Conservation (phyloP, 495 filamentous ascomycete species). For the Endocarpon pusillum region DNA sequence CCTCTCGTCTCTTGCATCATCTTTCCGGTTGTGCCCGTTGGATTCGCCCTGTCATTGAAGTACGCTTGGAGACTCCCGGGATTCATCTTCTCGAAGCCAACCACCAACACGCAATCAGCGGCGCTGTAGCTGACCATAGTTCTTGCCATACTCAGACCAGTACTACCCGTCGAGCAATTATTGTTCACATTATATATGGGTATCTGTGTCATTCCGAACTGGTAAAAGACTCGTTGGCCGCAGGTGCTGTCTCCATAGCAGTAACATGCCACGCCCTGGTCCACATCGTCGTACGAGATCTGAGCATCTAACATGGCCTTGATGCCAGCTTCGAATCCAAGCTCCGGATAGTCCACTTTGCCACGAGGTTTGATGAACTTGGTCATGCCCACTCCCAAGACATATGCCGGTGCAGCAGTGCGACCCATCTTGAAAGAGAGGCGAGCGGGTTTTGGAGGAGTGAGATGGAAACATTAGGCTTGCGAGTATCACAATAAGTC, state of each 20-base stretch:
- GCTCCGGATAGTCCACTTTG: slow-evolving; percentile 36
- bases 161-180: slow-evolving; percentile 88
- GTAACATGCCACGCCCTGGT: slow-evolving; percentile 92
- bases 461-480: no score
- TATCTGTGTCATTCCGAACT: slow-evolving; percentile 92
- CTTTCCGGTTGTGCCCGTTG: slow-evolving; percentile 47
- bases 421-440: slow-evolving; percentile 38
- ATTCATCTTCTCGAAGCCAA: slow-evolving; percentile 98
- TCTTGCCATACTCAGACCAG: slow-evolving; percentile 70
- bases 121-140: slow-evolving; percentile 64
- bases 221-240: slow-evolving; percentile 95
- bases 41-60: slow-evolving; percentile 67
- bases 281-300: slow-evolving; percentile 92
- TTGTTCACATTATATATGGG: slow-evolving; percentile 98
- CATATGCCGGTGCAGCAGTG: slow-evolving; percentile 48
- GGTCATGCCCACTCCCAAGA: slow-evolving; percentile 95
- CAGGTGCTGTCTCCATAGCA: slow-evolving; percentile 92
- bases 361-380: slow-evolving; percentile 97
- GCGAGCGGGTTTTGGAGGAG: no score
- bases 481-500: no score
- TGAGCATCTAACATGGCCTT: slow-evolving; percentile 93
- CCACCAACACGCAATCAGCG: slow-evolving; percentile 72
- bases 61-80: slow-evolving; percentile 65
- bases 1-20: slow-evolving; percentile 78
- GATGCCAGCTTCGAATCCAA: slow-evolving; percentile 74